phyloP scores from a whole-genome alignment of 352 stramenopile genomes.

The Pythium phragmitis region DNA sequence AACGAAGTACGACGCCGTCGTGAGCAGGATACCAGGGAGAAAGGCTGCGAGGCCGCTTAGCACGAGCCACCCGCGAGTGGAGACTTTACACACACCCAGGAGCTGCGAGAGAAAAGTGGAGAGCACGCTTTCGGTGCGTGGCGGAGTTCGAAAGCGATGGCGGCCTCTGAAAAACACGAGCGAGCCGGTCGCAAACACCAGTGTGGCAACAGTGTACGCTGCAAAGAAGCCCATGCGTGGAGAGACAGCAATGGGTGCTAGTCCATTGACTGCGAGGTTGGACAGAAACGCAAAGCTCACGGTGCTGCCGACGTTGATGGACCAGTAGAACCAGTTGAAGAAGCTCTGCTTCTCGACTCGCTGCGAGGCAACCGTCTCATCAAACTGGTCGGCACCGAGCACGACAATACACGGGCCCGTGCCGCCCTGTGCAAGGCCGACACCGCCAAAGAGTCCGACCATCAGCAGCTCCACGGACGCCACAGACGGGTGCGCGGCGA shows the following conservation, averaged over 20 bases:
- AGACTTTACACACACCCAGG: conserved; percentile 46
- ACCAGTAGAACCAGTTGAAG: conserved; percentile 94
- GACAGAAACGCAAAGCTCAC: conserved; percentile 89
- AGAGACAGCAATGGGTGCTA: conserved; percentile 66
- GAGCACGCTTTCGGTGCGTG: conserved; percentile 70
- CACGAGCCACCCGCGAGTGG: conserved; percentile 54
- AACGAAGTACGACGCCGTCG: conserved; percentile 78
- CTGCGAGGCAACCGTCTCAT: conserved; percentile 57
- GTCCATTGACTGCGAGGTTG: conserved; percentile 88
- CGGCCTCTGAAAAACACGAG: conserved; percentile 73
- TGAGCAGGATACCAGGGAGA: conserved; percentile 67
- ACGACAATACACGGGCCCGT: conserved; percentile 40
- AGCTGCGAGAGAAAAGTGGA: conserved; percentile 63
- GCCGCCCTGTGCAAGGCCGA: conserved; percentile 39
- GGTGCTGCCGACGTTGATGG: conserved; percentile 89
- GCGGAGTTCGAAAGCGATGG: conserved; percentile 51
- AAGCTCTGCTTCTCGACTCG: conserved; percentile 82
- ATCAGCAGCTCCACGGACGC: conserved; percentile 68
- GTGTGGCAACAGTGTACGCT: conserved; percentile 81
- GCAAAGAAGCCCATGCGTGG: conserved; percentile 83
- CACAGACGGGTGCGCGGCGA: conserved; percentile 57
- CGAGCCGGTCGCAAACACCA: conserved; percentile 71
- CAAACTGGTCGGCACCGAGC: conserved; percentile 69
- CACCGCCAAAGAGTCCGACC: conserved; percentile 72
- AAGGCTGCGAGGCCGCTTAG: conserved; percentile 68